Base-by-base conservation (phyloP, 2,329 filamentous ascomycete genomes). In the Calonectria pauciramosa region DNA sequence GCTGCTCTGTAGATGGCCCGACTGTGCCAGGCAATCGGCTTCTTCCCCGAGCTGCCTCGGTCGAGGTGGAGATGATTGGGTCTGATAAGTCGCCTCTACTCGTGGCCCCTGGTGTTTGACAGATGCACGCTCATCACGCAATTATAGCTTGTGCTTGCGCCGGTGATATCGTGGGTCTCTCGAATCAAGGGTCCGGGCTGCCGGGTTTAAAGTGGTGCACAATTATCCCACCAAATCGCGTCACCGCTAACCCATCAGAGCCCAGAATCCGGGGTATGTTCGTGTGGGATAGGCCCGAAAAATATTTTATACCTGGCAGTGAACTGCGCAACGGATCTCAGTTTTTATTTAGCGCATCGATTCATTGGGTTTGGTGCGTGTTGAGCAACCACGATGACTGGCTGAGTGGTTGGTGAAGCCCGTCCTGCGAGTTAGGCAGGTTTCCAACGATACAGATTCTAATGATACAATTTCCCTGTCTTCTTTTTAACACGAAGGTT, bases 161-260 rank as follows among this genome's bases (percentile, higher is more conserved):
- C 65, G 51, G 41, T 23, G 9, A 13, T 28, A 44, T 63, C 75
- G 70, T 72, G 69, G 64, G 64, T 66, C 70, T 32, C 28, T 11
- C n/a, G 26, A 67, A 14, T 52, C 28, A 51, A 60, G 20, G 49
- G n/a, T 32, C 36, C 34, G 71, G 28, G n/a, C n/a, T 38, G 28
- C 56, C 56, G 69, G 74, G 68, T 59, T 63, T 32, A 20, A 41
- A 23, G 20, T 23, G 30, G 56, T 51, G 30, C 76, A 77, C 70
- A 78, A 78, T 78, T 73, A 75, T 75, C 72, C 72, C 75, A 72
- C 72, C 54, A 18, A 59, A 76, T 78, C 63, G 54, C 76, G 76
- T 76, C 76, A 78, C 71, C 69, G 51, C 49, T n/a, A 74, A 64
- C 73, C 73, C 71, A 75, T 77, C 54, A 70, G 16, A 41, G 5